Percentiles rank a stretch among this genome's conserved stretches.
phyloP scores from a whole-genome alignment of 2,329 filamentous ascomycete species.

The Xylaria sp. region DNA sequence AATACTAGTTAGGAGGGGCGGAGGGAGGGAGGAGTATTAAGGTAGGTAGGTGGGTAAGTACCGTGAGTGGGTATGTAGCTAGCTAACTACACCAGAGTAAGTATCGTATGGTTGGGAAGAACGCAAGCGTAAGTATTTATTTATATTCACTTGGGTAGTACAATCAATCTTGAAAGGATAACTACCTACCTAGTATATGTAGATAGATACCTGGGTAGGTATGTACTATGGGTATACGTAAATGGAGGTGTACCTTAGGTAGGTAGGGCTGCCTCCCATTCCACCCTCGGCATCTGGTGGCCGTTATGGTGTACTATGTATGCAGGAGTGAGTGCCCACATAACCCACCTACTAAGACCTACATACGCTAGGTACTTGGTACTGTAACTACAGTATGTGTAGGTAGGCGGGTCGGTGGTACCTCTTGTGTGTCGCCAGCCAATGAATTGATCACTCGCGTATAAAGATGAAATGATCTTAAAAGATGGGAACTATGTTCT shows the following conservation, averaged over 20 bases:
- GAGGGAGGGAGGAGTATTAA: background rate
- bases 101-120: background rate
- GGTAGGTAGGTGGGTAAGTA: background rate
- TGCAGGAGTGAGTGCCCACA: background rate
- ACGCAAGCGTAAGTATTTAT: background rate
- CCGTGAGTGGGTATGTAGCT: too few relatives aligned
- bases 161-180: background rate
- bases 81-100: background rate
- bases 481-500: background rate
- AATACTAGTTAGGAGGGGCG: background rate
- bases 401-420: conserved; percentile 8
- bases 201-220: background rate
- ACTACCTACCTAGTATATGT: background rate
- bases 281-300: background rate
- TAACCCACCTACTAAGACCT: background rate
- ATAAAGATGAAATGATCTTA: conserved; percentile 2
- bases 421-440: conserved; percentile 11
- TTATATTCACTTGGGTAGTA: too few relatives aligned
- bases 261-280: conserved; percentile 15
- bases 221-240: background rate
- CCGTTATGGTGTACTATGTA: too few relatives aligned
- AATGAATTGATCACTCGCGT: background rate
- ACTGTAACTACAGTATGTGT: too few relatives aligned
- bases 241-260: background rate
- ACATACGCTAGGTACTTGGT: background rate